These are phyloP conservation scores for Chionographis japonica DNA, from an alignment of 106 monocot species.

Conservation along the genomic window DNA sequence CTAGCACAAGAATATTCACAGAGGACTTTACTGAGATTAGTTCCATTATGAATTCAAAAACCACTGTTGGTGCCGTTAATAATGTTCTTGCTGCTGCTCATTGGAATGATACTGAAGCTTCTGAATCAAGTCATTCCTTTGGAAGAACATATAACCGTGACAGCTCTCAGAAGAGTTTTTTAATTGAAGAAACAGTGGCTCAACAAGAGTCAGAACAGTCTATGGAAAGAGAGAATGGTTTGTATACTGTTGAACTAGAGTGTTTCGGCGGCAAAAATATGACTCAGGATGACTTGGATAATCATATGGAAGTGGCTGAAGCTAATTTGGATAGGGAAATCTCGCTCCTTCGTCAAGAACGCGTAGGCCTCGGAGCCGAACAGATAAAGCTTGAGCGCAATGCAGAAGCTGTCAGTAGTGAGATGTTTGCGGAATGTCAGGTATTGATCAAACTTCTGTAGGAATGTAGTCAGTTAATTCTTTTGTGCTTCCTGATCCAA, in stretches of 20 bases:
- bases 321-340: constrained; percentile 60
- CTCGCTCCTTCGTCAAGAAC: constrained; percentile 62
- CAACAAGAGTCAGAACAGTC: neutral
- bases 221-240: neutral
- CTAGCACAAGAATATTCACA: constrained; percentile 4
- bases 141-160: neutral
- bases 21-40: constrained; percentile 4
- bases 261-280: constrained; percentile 5
- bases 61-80: neutral
- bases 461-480: neutral
- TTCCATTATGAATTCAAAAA: constrained; percentile 4
- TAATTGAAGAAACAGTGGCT: constrained; percentile 7
- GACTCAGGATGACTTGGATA: constrained; percentile 9
- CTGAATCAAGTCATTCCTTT: neutral
- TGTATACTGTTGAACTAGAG: constrained; percentile 3
- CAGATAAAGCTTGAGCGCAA: constrained; percentile 83
- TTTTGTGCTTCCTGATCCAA: neutral
- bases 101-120: neutral
- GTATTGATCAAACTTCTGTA: constrained; percentile 22
- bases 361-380: constrained; percentile 54
- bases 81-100: constrained; percentile 7
- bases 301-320: constrained; percentile 26
- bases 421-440: constrained; percentile 99
- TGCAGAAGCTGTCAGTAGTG: constrained; percentile 89
- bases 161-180: constrained; percentile 7